A percentile compares a stretch with the other conserved stretches of the same genome.
Conservation (phyloP, 1,284 basidiomycete genomes). For the Sutorius eximius region DNA sequence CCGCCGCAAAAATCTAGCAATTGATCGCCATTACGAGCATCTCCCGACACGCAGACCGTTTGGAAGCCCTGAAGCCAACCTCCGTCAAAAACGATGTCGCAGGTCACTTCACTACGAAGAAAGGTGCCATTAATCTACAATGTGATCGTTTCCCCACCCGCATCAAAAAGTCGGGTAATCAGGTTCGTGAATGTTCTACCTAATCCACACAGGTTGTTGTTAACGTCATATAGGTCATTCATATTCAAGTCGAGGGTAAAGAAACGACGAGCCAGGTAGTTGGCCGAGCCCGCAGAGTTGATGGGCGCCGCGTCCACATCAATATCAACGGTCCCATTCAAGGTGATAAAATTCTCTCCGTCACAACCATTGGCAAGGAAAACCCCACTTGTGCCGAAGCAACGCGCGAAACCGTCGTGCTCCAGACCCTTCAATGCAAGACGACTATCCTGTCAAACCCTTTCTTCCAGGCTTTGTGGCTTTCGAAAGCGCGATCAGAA, state of each 20-base stretch:
- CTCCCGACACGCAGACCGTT: slow-evolving; percentile 40
- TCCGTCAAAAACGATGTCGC: slow-evolving; percentile 45
- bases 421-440: slow-evolving; percentile 38
- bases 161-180: slow-evolving; percentile 33
- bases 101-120: slow-evolving; percentile 22
- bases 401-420: slow-evolving; percentile 36
- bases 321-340: slow-evolving; percentile 20
- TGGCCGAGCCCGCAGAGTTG: slow-evolving; percentile 12
- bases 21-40: slow-evolving; percentile 40
- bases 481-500: slow-evolving; percentile 17
- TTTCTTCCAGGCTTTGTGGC: slow-evolving; percentile 48
- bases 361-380: slow-evolving; percentile 48
- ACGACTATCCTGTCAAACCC: slow-evolving; percentile 38
- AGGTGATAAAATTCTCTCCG: slow-evolving; percentile 25
- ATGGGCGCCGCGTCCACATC: slow-evolving; percentile 30
- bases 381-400: slow-evolving; percentile 43
- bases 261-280: slow-evolving; percentile 7
- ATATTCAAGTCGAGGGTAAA: slow-evolving; percentile 17
- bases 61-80: slow-evolving; percentile 41
- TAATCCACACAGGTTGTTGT: not conserved
- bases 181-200: slow-evolving; percentile 31
- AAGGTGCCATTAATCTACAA: slow-evolving; percentile 32
- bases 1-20: slow-evolving; percentile 31
- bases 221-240: slow-evolving; percentile 16
- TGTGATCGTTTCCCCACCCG: slow-evolving; percentile 45